Evolutionary conservation across 805 yeast species (phyloP).

Genomic region (Schizosaccharomyces japonicus): DNA sequence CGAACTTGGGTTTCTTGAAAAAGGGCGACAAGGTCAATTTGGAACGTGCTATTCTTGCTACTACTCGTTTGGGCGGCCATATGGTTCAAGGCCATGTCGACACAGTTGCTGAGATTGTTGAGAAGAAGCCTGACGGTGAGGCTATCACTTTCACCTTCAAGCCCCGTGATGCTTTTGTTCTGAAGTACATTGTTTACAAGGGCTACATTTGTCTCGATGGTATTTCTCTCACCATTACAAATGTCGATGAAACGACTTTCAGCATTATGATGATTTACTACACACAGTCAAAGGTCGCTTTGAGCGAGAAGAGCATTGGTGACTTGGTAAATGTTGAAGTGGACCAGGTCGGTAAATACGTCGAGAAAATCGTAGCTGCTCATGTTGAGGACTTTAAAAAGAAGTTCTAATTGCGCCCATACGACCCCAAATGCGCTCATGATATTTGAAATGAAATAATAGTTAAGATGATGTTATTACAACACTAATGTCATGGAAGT

Average conservation of each 20-base stretch:
- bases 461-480: too few relatives aligned
- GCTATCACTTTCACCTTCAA: constrained; percentile 63
- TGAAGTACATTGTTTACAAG: constrained; percentile 67
- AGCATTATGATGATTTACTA: constrained; percentile 79
- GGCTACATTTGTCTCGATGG: constrained; percentile 91
- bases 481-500: too few relatives aligned
- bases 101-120: constrained; percentile 47
- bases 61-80: constrained; percentile 85
- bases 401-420: neutral
- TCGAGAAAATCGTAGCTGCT: constrained; percentile 51
- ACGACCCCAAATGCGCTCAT: too few relatives aligned
- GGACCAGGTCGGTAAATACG: constrained; percentile 75
- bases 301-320: constrained; percentile 38
- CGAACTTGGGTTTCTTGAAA: constrained; percentile 42
- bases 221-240: constrained; percentile 67
- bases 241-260: constrained; percentile 32
- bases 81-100: constrained; percentile 96
- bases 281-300: constrained; percentile 58
- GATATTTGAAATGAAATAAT: too few relatives aligned
- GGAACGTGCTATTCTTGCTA: constrained; percentile 72
- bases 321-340: constrained; percentile 73
- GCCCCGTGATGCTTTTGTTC: constrained; percentile 19
- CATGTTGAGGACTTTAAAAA: neutral
- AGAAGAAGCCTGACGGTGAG: constrained; percentile 36
- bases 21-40: constrained; percentile 48